These are phyloP conservation scores for Microbotryum intermedium DNA, from an alignment of 1,284 basidiomycete genomes.

Conservation along the genomic window DNA sequence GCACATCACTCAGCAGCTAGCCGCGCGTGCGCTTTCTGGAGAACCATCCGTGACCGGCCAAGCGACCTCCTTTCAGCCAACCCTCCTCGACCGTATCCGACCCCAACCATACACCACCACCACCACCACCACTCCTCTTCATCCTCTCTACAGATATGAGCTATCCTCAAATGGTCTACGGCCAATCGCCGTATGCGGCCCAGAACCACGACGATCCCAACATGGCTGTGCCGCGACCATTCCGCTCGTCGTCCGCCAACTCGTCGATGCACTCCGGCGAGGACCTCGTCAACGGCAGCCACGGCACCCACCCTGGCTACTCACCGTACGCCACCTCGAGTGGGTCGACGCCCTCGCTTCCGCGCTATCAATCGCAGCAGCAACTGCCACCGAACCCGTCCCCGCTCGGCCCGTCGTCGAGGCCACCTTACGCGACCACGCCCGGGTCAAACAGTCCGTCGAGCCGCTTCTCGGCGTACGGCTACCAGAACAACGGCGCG, in stretches of 20 bases:
- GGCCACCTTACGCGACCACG: slow-evolving; percentile 5
- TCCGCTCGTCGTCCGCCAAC: slow-evolving; percentile 23
- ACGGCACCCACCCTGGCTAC: neutral
- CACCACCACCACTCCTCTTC: neutral
- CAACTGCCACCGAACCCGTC: slow-evolving; percentile 23
- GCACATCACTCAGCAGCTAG: too few species aligned
- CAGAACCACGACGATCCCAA: neutral
- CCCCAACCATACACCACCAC: neutral
- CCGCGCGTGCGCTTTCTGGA: too few species aligned
- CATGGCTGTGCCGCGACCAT: slow-evolving; percentile 9
- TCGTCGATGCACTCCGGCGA: slow-evolving; percentile 18
- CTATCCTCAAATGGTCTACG: neutral
- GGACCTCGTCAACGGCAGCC: slow-evolving; percentile 10
- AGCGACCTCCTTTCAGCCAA: too few species aligned
- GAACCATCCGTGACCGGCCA: too few species aligned
- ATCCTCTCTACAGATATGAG: neutral
- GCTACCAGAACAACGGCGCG: slow-evolving; percentile 1
- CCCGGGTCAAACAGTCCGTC: slow-evolving; percentile 19
- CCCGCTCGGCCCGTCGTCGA: slow-evolving; percentile 27
- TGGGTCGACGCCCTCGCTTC: slow-evolving; percentile 25
- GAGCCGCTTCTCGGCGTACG: slow-evolving; percentile 15
- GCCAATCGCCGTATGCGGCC: neutral
- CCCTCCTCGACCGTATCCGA: too few species aligned
- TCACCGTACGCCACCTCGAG: slow-evolving; percentile 5
- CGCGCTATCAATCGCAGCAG: slow-evolving; percentile 26